phyloP scores from a whole-genome alignment of 2,329 filamentous ascomycete genomes.

The Cytospora piceae region DNA sequence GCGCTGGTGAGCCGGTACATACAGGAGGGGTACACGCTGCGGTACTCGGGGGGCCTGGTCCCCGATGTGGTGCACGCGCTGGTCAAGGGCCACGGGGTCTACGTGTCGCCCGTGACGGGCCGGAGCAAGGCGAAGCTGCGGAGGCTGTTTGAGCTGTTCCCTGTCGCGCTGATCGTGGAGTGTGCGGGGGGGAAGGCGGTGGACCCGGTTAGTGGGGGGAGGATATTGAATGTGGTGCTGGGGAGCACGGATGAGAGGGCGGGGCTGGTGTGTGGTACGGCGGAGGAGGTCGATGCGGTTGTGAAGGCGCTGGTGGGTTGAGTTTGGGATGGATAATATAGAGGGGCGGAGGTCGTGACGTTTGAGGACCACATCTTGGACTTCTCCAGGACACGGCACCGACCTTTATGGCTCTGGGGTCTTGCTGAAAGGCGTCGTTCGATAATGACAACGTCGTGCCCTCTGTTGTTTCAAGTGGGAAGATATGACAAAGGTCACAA shows the following conservation, averaged over 20 bases:
- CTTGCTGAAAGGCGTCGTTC: no score
- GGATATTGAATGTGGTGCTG: conserved; percentile 46
- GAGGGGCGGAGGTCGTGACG: no score
- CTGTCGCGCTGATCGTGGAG: conserved; percentile 63
- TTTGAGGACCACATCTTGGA: no score
- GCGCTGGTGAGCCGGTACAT: conserved; percentile 55
- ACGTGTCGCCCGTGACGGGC: conserved; percentile 59
- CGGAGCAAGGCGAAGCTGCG: conserved; percentile 60
- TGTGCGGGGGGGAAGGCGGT: conserved; percentile 61
- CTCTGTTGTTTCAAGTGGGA: no score
- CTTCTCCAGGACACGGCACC: no score
- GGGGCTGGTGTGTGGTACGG: conserved; percentile 55
- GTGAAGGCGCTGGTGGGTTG: conserved; percentile 32
- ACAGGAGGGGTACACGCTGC: conserved; percentile 57
- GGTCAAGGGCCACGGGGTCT: conserved; percentile 65
- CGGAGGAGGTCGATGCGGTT: conserved; percentile 50
- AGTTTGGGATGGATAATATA: no score
- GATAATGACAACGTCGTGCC: no score
- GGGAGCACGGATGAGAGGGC: conserved; percentile 52
- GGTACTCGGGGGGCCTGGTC: conserved; percentile 64
- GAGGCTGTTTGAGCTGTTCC: conserved; percentile 61
- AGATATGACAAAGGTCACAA: no score
- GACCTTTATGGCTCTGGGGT: no score
- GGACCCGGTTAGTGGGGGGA: conserved; percentile 48
- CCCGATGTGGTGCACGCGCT: conserved; percentile 64